These are phyloP conservation scores for Amaranthus palmeri DNA, from an alignment of 148 eudicot species.

Conservation along the genomic window DNA sequence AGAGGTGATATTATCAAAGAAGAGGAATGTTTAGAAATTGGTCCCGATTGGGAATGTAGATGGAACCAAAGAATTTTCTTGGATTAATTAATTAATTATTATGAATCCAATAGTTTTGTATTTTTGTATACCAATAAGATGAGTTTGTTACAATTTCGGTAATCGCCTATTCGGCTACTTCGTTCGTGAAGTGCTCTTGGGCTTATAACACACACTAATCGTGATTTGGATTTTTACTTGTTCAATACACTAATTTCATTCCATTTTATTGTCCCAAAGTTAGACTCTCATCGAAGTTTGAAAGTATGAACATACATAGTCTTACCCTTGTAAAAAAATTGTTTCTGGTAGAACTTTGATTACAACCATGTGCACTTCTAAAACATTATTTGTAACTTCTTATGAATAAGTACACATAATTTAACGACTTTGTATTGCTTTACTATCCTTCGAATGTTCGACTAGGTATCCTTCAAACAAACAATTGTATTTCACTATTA, in stretches of 20 bases:
- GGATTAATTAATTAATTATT: neutral
- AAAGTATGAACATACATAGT: too few relatives aligned
- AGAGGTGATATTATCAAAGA: slow-evolving; percentile 41
- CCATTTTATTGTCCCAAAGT: too few relatives aligned
- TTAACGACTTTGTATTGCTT: neutral
- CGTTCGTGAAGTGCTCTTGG: too few relatives aligned
- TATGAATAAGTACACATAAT: too few relatives aligned
- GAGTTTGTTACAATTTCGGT: neutral
- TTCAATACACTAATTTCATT: neutral
- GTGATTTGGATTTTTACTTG: neutral
- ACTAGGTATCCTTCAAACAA: neutral
- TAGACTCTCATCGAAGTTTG: too few relatives aligned
- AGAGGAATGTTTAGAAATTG: slow-evolving; percentile 46
- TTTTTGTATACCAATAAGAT: neutral
- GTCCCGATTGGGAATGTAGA: slow-evolving; percentile 32
- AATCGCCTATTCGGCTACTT: neutral
- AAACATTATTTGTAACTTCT: too few relatives aligned
- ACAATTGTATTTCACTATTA: neutral
- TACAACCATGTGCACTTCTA: too few relatives aligned
- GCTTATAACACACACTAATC: neutral
- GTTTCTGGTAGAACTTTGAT: too few relatives aligned
- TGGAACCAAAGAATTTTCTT: slow-evolving; percentile 12
- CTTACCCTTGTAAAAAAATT: too few relatives aligned
- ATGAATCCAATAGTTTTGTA: neutral
- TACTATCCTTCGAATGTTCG: neutral